phyloP scores from a whole-genome alignment of 1,284 basidiomycete genomes.

The Hymenochaete sp. region DNA sequence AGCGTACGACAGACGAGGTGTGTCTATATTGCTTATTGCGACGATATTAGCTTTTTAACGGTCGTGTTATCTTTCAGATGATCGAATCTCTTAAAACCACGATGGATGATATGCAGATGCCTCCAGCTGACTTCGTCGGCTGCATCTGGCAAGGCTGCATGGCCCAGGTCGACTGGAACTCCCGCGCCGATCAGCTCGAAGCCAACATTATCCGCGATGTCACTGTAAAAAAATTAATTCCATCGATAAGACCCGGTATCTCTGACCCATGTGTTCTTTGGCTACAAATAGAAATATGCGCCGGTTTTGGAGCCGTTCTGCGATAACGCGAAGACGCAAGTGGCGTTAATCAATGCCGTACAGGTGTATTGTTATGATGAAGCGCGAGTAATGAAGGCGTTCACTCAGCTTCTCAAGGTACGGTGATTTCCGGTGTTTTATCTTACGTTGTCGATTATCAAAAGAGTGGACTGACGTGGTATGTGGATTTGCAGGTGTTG shows the following conservation, averaged over 20 bases:
- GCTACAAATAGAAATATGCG: constrained; percentile 56
- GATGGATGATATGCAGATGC: constrained; percentile 62
- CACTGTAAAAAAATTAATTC: constrained; percentile 40
- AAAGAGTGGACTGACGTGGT: no score
- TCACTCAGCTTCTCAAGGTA: constrained; percentile 88
- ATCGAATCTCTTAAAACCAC: constrained; percentile 61
- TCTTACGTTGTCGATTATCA: no score
- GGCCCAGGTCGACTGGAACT: constrained; percentile 77
- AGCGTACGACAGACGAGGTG: constrained; percentile 21
- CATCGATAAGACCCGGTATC: constrained; percentile 6
- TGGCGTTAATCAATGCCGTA: constrained; percentile 86
- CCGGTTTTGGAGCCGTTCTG: constrained; percentile 86
- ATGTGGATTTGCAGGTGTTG: constrained; percentile 66
- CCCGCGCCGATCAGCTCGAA: constrained; percentile 86
- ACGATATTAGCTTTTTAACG: background rate
- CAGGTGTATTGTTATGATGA: constrained; percentile 95
- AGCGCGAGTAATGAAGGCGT: constrained; percentile 87
- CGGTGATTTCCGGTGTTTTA: constrained; percentile 18
- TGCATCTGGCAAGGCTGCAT: constrained; percentile 92
- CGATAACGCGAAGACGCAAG: constrained; percentile 78
- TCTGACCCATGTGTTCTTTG: background rate
- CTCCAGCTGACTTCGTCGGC: constrained; percentile 75
- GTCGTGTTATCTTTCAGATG: constrained; percentile 41
- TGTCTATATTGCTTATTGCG: background rate
- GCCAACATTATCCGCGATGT: constrained; percentile 78